Percentiles rank a stretch among this genome's conserved stretches.
phyloP scores from a whole-genome alignment of 345 rosid species.

The Conringia planisiliqua region DNA sequence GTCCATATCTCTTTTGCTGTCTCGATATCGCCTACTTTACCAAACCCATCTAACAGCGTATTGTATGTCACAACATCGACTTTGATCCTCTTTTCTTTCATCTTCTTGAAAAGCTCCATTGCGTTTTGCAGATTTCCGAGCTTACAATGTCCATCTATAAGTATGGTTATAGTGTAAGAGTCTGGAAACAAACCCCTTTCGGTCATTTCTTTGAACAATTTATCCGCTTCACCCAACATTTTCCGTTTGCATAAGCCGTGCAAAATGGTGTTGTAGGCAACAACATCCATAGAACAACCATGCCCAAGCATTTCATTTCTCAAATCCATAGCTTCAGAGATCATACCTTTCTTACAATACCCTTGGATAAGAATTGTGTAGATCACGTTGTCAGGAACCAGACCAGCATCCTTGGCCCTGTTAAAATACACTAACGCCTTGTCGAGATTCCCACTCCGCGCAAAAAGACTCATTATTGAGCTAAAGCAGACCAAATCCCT shows the following conservation, averaged over 20 bases:
- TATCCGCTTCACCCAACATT: constrained; percentile 65
- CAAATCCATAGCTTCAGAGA: constrained; percentile 56
- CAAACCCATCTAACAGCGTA: constrained; percentile 75
- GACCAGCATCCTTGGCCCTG: constrained; percentile 48
- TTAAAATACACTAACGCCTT: constrained; percentile 51
- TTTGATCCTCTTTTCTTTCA: constrained; percentile 57
- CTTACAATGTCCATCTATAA: constrained; percentile 77
- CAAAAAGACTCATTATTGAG: constrained; percentile 48
- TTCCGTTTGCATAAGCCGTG: constrained; percentile 71
- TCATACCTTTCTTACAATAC: constrained; percentile 53
- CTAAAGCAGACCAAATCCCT: constrained; percentile 60
- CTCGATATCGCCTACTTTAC: constrained; percentile 62
- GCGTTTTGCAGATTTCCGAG: constrained; percentile 64
- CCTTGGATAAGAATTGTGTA: constrained; percentile 79
- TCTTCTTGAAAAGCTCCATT: constrained; percentile 45
- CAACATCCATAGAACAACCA: constrained; percentile 71
- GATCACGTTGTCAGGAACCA: constrained; percentile 62
- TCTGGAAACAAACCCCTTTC: constrained; percentile 65
- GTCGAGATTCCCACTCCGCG: constrained; percentile 49
- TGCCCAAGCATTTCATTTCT: constrained; percentile 66
- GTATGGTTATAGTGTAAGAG: constrained; percentile 66
- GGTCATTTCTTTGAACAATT: constrained; percentile 58
- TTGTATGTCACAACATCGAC: constrained; percentile 78
- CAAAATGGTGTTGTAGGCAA: constrained; percentile 67
- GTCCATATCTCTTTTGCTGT: constrained; percentile 59